phyloP scores from a whole-genome alignment of 495 filamentous ascomycete genomes.

The Jackrogersella multiformis region DNA sequence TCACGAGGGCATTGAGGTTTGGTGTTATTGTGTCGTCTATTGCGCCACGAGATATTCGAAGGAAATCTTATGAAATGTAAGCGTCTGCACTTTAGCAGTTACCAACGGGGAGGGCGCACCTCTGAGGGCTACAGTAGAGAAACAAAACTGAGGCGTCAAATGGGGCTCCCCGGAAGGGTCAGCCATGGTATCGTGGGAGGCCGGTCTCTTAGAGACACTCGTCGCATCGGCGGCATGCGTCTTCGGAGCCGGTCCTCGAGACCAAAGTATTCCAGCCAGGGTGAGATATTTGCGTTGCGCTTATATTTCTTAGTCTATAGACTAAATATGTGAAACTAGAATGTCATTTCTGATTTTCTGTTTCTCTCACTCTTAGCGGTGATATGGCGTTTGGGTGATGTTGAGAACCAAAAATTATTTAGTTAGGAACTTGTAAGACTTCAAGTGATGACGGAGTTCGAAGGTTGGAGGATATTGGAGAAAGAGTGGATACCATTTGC shows the following conservation, averaged over 20 bases:
- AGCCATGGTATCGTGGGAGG: conserved; percentile 64
- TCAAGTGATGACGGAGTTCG: conserved; percentile 28
- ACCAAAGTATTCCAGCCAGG: conserved; percentile 62
- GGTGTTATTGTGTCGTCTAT: conserved; percentile 95
- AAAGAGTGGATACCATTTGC: conserved; percentile 1
- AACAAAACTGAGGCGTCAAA: conserved; percentile 91
- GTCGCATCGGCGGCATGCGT: conserved; percentile 46
- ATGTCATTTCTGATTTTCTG: conserved; percentile 9
- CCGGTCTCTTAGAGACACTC: conserved; percentile 28
- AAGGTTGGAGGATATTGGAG: conserved; percentile 1
- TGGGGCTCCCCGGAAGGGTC: conserved; percentile 65
- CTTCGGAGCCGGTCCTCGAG: conserved; percentile 50
- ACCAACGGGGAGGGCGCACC: conserved; percentile 59
- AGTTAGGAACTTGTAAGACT: neutral
- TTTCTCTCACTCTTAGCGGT: neutral
- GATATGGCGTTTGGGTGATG: neutral
- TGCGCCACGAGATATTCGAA: conserved; percentile 83
- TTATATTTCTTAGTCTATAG: conserved; percentile 19
- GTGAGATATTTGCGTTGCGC: conserved; percentile 33
- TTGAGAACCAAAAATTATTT: neutral
- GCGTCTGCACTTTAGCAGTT: neutral
- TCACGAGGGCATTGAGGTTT: conserved; percentile 89
- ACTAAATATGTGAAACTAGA: neutral
- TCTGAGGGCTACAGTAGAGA: conserved; percentile 83
- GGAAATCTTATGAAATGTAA: conserved; percentile 74